These are phyloP conservation scores for Dictyostelium intermedium DNA, from an alignment of 78 protist species.

Conservation along the genomic window DNA sequence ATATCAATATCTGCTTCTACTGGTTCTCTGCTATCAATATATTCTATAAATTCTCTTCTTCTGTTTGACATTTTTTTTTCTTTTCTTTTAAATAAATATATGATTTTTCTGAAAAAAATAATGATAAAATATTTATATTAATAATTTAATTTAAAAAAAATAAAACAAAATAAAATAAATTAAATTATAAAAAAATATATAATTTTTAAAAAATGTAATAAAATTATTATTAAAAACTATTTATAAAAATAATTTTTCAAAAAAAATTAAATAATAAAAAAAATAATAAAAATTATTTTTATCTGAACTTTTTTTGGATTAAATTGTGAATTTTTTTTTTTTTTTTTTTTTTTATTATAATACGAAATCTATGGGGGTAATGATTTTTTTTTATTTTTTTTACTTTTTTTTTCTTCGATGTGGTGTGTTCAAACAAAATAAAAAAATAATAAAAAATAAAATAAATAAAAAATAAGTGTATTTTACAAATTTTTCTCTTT, in stretches of 20 bases:
- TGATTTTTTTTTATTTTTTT: background rate
- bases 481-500: background rate
- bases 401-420: background rate
- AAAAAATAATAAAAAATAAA: no score
- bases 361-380: background rate
- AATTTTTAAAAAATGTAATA: no score
- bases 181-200: background rate
- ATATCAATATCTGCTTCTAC: background rate
- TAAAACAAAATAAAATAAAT: background rate
- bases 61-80: conserved; percentile 19
- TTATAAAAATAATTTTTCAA: no score
- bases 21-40: conserved; percentile 57
- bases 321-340: no score
- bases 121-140: no score
- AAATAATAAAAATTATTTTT: background rate
- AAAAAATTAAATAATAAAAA: no score
- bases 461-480: no score
- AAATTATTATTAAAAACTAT: no score
- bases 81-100: background rate
- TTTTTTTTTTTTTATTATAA: no score
- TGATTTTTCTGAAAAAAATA: background rate
- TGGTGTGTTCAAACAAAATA: background rate
- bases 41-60: conserved; percentile 51
- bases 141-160: no score
- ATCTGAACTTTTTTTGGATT: no score